Percentiles rank a stretch among this genome's conserved stretches.
Conservation (phyloP, 2,329 filamentous ascomycete species). For the Polychaeton citri region DNA sequence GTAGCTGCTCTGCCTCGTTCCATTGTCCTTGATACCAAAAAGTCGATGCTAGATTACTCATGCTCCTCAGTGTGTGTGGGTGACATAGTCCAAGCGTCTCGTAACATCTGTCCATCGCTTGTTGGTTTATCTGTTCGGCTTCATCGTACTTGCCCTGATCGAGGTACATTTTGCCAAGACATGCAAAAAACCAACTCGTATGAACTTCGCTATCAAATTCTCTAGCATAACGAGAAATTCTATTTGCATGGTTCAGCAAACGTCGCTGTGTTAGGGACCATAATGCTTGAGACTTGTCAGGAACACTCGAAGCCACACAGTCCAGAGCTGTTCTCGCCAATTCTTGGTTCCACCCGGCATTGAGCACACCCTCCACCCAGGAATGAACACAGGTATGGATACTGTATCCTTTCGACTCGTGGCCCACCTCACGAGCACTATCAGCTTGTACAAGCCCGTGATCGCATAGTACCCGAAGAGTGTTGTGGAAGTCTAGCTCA, state of each 20-base stretch:
- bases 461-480: slow-evolving; percentile 17
- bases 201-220: too few species aligned
- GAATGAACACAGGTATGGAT: too few species aligned
- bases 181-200: too few species aligned
- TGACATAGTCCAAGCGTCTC: slow-evolving; percentile 3
- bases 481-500: slow-evolving; percentile 15
- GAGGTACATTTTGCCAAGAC: slow-evolving; percentile 2
- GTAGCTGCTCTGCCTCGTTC: too few species aligned
- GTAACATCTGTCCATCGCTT: slow-evolving; percentile 4
- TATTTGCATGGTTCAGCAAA: too few species aligned
- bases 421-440: slow-evolving; percentile 1
- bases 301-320: too few species aligned
- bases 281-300: too few species aligned
- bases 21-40: too few species aligned
- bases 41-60: slow-evolving; percentile 4
- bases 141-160: slow-evolving; percentile 5
- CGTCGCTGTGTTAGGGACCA: too few species aligned
- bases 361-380: slow-evolving; percentile 16
- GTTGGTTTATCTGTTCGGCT: slow-evolving; percentile 5
- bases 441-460: slow-evolving; percentile 17
- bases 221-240: too few species aligned
- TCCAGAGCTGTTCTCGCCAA: too few species aligned
- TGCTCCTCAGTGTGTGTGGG: slow-evolving; percentile 4
- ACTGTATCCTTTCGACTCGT: slow-evolving; percentile 17
- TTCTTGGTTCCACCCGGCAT: slow-evolving; percentile 13